Conservation (phyloP, 345 rosid genomes). For the Hibiscus trionum region DNA sequence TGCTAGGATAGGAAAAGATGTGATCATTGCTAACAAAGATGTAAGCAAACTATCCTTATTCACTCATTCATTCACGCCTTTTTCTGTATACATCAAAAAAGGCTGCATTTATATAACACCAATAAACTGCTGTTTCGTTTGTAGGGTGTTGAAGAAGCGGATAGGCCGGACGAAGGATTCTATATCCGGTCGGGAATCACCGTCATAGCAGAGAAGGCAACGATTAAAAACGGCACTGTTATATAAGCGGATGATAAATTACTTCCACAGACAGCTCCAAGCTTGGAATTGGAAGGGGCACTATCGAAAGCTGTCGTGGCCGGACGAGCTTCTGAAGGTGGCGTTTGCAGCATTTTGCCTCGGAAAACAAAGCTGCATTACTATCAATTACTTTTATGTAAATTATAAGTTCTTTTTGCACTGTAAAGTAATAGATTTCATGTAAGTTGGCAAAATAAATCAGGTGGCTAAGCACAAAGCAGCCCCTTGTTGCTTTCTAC, state of each 20-base stretch:
- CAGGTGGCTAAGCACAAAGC: neutral
- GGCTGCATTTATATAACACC: neutral
- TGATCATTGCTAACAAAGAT: constrained; percentile 64
- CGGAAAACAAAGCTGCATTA: constrained; percentile 17
- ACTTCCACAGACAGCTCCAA: neutral
- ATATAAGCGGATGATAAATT: constrained; percentile 32
- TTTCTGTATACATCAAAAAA: neutral
- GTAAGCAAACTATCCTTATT: constrained; percentile 14
- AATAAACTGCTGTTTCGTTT: neutral
- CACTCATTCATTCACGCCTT: neutral
- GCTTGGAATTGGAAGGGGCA: neutral
- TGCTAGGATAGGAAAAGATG: constrained; percentile 77
- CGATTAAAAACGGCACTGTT: constrained; percentile 65
- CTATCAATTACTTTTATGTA: constrained; percentile 12
- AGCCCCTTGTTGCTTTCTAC: neutral
- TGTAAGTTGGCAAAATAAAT: constrained; percentile 2
- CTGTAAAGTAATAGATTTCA: constrained; percentile 1
- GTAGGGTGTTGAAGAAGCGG: constrained; percentile 82
- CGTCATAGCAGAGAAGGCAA: constrained; percentile 71
- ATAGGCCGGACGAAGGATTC: constrained; percentile 69
- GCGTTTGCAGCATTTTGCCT: constrained; percentile 22
- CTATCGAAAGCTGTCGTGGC: neutral
- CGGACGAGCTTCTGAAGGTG: constrained; percentile 4
- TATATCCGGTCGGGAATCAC: constrained; percentile 77
- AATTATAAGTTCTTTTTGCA: constrained; percentile 12